Percentiles rank a stretch among this genome's conserved stretches.
Evolutionary conservation across 192 early-diverging fungal species (phyloP).

Genomic region (Coemansia sp.): DNA sequence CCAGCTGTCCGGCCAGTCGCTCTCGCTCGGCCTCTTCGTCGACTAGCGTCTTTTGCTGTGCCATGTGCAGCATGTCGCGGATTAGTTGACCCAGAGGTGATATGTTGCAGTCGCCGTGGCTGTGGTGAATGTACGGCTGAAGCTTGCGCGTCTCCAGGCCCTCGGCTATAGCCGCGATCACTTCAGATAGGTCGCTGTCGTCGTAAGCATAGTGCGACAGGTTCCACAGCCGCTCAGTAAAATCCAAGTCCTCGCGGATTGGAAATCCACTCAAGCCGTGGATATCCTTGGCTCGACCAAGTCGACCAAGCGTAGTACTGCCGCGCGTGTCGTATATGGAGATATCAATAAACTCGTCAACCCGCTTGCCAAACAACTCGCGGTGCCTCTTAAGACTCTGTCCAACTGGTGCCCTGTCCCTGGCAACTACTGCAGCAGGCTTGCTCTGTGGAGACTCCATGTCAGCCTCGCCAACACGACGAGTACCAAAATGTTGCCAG

Average conservation of each 20-base stretch:
- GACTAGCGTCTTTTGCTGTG: conserved; percentile 21
- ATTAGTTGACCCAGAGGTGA: conserved; percentile 36
- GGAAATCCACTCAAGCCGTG: conserved; percentile 22
- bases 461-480: background rate
- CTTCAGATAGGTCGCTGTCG: conserved; percentile 37
- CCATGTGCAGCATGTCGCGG: conserved; percentile 31
- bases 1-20: conserved; percentile 38
- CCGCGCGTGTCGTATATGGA: conserved; percentile 35
- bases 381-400: conserved; percentile 21
- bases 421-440: too few species aligned
- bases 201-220: conserved; percentile 40
- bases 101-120: background rate
- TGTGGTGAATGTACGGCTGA: conserved; percentile 41
- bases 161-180: conserved; percentile 46
- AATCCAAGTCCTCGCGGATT: conserved; percentile 39
- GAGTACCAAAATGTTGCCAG: conserved; percentile 11
- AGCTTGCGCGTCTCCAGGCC: conserved; percentile 46
- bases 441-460: background rate
- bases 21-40: conserved; percentile 32
- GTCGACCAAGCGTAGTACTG: conserved; percentile 5
- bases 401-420: background rate
- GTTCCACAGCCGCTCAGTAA: conserved; percentile 51
- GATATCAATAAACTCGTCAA: conserved; percentile 39
- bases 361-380: conserved; percentile 17
- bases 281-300: conserved; percentile 3